Evolutionary conservation across 805 yeast species (phyloP).

Genomic region (Kuraishia borneana): DNA sequence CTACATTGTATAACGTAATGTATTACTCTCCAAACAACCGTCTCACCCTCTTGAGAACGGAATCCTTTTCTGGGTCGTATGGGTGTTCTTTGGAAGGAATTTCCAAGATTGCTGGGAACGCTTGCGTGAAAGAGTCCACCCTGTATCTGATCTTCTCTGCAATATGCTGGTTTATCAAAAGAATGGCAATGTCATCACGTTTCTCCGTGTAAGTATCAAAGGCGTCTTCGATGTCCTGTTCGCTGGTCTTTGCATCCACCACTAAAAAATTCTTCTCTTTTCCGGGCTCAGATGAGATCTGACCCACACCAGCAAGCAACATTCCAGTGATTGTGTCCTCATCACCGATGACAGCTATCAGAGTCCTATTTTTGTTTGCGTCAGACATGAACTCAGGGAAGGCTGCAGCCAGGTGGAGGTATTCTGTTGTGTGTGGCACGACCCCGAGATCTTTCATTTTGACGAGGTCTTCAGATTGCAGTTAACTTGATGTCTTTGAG

Average conservation of each 20-base stretch:
- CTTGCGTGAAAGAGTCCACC: slow-evolving; percentile 76
- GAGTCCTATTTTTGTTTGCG: slow-evolving; percentile 54
- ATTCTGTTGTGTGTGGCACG: too few species aligned
- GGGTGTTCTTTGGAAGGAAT: slow-evolving; percentile 99
- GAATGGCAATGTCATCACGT: slow-evolving; percentile 85
- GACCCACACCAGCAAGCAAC: slow-evolving; percentile 91
- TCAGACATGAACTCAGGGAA: slow-evolving; percentile 9
- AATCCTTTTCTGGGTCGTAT: slow-evolving; percentile 96
- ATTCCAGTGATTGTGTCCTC: slow-evolving; percentile 97
- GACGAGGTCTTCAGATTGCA: too few species aligned
- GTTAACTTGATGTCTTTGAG: too few species aligned
- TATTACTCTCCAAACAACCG: slow-evolving; percentile 82
- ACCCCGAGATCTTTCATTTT: too few species aligned
- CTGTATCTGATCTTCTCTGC: slow-evolving; percentile 81
- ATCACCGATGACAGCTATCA: slow-evolving; percentile 92
- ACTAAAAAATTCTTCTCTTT: slow-evolving; percentile 70
- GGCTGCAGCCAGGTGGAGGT: too few species aligned
- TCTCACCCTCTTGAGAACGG: slow-evolving; percentile 88
- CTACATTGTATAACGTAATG: background rate
- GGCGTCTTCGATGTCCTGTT: slow-evolving; percentile 62
- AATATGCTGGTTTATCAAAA: slow-evolving; percentile 86
- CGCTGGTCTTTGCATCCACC: slow-evolving; percentile 69
- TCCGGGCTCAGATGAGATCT: slow-evolving; percentile 51
- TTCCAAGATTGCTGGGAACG: slow-evolving; percentile 94
- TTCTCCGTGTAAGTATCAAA: slow-evolving; percentile 63